Evolutionary conservation across 192 early-diverging fungal genomes (phyloP), one percentile per base, ranked within the genome.

Genomic region (Dissophora globulifera): DNA sequence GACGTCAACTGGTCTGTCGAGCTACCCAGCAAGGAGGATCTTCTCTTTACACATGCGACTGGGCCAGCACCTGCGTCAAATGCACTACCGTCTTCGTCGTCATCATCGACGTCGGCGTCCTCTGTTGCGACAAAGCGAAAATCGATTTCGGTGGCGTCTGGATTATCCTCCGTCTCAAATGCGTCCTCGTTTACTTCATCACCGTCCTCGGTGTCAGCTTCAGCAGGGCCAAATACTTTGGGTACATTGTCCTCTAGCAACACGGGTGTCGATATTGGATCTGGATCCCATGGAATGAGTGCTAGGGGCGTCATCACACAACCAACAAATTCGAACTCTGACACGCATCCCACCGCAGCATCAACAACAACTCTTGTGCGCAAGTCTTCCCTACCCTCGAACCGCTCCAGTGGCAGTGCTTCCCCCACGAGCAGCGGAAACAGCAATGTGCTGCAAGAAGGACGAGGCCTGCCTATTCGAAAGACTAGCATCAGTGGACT

Each of bases 1-100:
- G 61, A 74, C 47, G 69, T 74, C 48, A 32, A 74, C 38, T 74
- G 69, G 69, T 74, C 69, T 4, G 69, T 74, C 6, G 69, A 30
- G 6, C 27, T 74, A 17, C 61, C 69, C 20, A 64, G 50, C 41
- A 74, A 56, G 2, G 71, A 75, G 41, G 71, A 75, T 27, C 20
- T 38, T 3, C 57, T 75, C 41, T 75, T 75, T 11, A 75, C 50
- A 15, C 47, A 74, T 38, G 35, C n/a, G 61, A 8, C 1, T 26
- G 50, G 19, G 41, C 53, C 13, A 19, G 10, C 23, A 31, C 15
- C 27, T 1, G 16, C 46, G 2, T 30, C 46, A 5, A 23, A 35
- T 5, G 25, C 23, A 1, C 4, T n/a, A 9, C 29, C 62, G 19
- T 4, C 41, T 38, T 19, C 45, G 5, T 22, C 60, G 1, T 50